A percentile compares a stretch with the other conserved stretches of the same genome.
Conservation (phyloP, 306 rosid species). For the Crataegus laevigata region DNA sequence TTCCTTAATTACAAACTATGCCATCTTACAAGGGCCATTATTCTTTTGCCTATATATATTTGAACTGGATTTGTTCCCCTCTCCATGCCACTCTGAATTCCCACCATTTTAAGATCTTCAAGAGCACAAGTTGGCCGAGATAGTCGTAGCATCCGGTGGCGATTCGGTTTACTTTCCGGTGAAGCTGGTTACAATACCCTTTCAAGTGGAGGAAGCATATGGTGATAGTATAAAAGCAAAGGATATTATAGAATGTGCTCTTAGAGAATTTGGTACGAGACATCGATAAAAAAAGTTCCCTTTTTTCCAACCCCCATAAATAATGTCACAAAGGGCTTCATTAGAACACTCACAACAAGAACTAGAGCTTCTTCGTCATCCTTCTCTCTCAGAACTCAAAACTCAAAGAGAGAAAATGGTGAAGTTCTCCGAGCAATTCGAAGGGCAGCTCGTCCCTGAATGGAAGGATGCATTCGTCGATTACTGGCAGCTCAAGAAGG, state of each 20-base stretch:
- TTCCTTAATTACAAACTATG: constrained; percentile 21
- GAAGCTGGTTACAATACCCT: constrained; percentile 28
- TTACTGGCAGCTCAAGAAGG: constrained; percentile 81
- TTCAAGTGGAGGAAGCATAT: constrained; percentile 74
- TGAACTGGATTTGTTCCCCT: constrained; percentile 24
- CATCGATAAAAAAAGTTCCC: constrained; percentile 33
- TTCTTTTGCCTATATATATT: background rate
- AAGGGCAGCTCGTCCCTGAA: constrained; percentile 88
- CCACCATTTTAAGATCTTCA: constrained; percentile 45
- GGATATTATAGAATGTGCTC: constrained; percentile 99
- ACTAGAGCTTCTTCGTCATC: constrained; percentile 1
- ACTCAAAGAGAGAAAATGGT: constrained; percentile 47
- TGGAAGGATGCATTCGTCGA: constrained; percentile 98
- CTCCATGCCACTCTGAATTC: constrained; percentile 42
- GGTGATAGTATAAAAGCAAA: constrained; percentile 37
- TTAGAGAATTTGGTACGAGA: constrained; percentile 58
- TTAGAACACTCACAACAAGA: constrained; percentile 42
- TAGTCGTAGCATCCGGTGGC: constrained; percentile 41
- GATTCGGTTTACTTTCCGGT: constrained; percentile 42
- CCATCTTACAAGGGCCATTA: constrained; percentile 4
- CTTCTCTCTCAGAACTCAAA: constrained; percentile 3
- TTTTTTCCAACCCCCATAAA: constrained; percentile 47
- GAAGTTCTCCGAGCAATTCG: constrained; percentile 91
- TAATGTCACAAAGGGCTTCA: constrained; percentile 47
- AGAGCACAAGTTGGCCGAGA: constrained; percentile 39